A percentile compares a stretch with the other conserved stretches of the same genome.
Conservation (phyloP, 2,329 filamentous ascomycete species). For the Magnaporthales sp. region DNA sequence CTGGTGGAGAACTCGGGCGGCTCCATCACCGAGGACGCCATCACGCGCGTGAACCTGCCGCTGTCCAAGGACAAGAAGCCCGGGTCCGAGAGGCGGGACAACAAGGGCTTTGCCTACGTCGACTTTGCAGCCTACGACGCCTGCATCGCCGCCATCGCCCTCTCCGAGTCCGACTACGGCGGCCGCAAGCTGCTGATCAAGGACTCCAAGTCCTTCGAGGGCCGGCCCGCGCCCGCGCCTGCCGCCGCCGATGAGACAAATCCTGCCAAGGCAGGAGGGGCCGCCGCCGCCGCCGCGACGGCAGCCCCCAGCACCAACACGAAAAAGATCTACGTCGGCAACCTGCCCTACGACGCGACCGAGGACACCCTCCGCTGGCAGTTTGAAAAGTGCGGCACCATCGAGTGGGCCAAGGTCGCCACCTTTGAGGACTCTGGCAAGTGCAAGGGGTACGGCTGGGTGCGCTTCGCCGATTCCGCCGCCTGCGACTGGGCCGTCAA, state of each 20-base stretch:
- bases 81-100: conserved; percentile 34
- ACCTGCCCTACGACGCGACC: conserved; percentile 73
- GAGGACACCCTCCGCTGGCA: conserved; percentile 74
- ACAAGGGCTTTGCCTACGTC: conserved; percentile 94
- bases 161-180: conserved; percentile 74
- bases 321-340: conserved; percentile 85
- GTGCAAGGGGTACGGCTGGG: conserved; percentile 96
- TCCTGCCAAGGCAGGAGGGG: conserved; percentile 13
- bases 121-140: conserved; percentile 70
- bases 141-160: conserved; percentile 67
- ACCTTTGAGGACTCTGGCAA: conserved; percentile 96
- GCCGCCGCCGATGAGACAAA: conserved; percentile 22
- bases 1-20: conserved; percentile 64
- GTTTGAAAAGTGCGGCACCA: conserved; percentile 75
- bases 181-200: conserved; percentile 87
- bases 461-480: conserved; percentile 70
- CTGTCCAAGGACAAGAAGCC: conserved; percentile 22
- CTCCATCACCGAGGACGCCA: conserved; percentile 56
- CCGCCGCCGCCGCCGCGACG: conserved; percentile 21
- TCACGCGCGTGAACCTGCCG: conserved; percentile 80
- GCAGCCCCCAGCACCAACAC: conserved; percentile 28
- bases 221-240: conserved; percentile 64
- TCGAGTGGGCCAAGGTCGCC: conserved; percentile 78
- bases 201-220: conserved; percentile 81
- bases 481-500: conserved; percentile 69